Evolutionary conservation across 805 yeast species (phyloP).

Genomic region (Candida cerambycidarum): DNA sequence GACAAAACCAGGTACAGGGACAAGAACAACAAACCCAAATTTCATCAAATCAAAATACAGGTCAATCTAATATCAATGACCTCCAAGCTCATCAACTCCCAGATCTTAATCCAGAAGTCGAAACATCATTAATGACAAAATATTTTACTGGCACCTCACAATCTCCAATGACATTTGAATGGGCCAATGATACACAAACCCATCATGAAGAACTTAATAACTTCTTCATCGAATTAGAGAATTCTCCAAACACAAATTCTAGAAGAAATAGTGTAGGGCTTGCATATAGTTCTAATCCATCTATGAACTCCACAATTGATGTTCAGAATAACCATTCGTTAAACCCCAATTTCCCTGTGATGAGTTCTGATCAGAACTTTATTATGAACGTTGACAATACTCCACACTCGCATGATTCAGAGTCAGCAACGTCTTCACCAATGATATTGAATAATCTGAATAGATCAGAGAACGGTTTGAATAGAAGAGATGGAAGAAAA

Average conservation of each 20-base stretch:
- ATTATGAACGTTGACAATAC: slow-evolving; percentile 7
- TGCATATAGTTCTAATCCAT: background rate
- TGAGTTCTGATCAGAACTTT: background rate
- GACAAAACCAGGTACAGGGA: too few relatives aligned
- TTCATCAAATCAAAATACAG: background rate
- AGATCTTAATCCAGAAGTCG: background rate
- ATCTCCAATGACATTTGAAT: slow-evolving; percentile 14
- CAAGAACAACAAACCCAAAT: background rate
- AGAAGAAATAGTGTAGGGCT: slow-evolving; percentile 13
- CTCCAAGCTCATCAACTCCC: background rate
- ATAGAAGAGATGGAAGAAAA: slow-evolving; percentile 48
- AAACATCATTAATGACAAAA: background rate
- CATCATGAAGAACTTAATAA: slow-evolving; percentile 12
- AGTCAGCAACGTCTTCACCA: slow-evolving; percentile 19
- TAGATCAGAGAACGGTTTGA: background rate
- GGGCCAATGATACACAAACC: slow-evolving; percentile 11
- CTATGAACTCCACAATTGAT: background rate
- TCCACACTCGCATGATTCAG: slow-evolving; percentile 14
- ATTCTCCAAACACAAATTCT: slow-evolving; percentile 16
- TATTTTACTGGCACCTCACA: slow-evolving; percentile 1
- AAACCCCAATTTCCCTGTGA: background rate
- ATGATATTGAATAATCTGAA: slow-evolving; percentile 10
- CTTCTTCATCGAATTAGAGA: slow-evolving; percentile 16
- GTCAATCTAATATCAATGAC: too few relatives aligned
- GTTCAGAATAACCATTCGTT: background rate